Conservation (phyloP, 73 alveolate genomes). For the Paramecium tetraurelia region DNA sequence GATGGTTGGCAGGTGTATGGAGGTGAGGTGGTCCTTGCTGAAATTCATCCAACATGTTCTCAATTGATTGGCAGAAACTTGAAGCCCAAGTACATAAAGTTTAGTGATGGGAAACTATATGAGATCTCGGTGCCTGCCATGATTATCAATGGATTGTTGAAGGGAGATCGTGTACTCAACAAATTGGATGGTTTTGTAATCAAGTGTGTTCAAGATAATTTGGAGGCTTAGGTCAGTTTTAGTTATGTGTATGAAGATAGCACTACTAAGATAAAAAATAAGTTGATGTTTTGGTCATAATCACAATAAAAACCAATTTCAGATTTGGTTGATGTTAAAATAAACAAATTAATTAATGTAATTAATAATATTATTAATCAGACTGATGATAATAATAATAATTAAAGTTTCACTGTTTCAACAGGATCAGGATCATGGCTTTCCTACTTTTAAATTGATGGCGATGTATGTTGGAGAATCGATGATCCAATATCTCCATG, state of each 20-base stretch:
- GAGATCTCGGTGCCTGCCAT: background rate
- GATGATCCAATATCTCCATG: conserved; percentile 1
- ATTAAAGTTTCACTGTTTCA: background rate
- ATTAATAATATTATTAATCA: conserved; percentile 10
- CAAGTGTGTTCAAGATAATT: background rate
- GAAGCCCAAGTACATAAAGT: background rate
- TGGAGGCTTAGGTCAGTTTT: background rate
- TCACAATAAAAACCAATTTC: background rate
- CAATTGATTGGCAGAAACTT: background rate
- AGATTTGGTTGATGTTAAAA: conserved; percentile 43
- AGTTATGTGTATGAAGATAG: conserved; percentile 23
- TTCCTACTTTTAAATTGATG: conserved; percentile 10
- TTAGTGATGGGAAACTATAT: conserved; percentile 7
- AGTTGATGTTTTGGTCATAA: conserved; percentile 32
- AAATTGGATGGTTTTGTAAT: background rate
- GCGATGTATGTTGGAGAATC: conserved; percentile 20
- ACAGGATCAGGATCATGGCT: conserved; percentile 46
- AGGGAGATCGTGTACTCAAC: conserved; percentile 24
- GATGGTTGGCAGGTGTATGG: conserved; percentile 8
- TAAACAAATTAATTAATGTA: conserved; percentile 43
- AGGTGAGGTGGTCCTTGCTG: conserved; percentile 13
- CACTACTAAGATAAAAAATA: background rate
- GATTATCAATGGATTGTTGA: conserved; percentile 31
- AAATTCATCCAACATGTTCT: conserved; percentile 31
- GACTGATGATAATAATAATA: conserved; percentile 36